These are phyloP conservation scores for Aureobasidium pullulans DNA, from an alignment of 2,329 filamentous ascomycete genomes.

Conservation along the genomic window DNA sequence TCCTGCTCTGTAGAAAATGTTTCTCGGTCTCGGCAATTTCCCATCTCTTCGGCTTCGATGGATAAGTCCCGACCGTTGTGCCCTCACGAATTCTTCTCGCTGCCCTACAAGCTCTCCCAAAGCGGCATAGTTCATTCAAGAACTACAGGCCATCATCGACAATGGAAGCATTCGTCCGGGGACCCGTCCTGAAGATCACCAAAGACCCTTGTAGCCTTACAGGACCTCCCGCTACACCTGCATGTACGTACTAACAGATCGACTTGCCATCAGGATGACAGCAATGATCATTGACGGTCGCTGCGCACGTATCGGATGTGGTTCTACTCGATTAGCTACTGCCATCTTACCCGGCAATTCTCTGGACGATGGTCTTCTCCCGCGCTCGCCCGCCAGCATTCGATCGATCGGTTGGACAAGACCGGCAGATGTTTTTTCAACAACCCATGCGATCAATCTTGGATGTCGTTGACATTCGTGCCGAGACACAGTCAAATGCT, in stretches of 20 bases:
- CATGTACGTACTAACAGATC: neutral
- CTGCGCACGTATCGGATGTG: neutral
- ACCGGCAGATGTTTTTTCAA: no score
- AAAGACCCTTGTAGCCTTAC: neutral
- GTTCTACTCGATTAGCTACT: neutral
- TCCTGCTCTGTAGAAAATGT: neutral
- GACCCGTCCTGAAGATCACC: neutral
- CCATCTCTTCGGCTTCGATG: neutral
- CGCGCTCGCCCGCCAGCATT: neutral
- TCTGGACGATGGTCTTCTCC: neutral
- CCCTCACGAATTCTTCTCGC: neutral
- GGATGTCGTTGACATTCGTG: no score
- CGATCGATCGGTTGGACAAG: neutral
- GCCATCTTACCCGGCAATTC: neutral
- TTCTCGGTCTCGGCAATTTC: neutral
- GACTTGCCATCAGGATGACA: neutral
- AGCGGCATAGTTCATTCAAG: neutral
- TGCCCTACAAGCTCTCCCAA: constrained; percentile 1
- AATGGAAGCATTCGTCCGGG: neutral
- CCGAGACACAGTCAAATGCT: no score
- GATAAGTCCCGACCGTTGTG: neutral
- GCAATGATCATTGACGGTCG: neutral
- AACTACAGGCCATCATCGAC: neutral
- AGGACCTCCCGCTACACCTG: neutral
- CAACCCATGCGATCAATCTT: no score